Conservation (phyloP, 2,329 filamentous ascomycete genomes). For the Calonectria crousiana region DNA sequence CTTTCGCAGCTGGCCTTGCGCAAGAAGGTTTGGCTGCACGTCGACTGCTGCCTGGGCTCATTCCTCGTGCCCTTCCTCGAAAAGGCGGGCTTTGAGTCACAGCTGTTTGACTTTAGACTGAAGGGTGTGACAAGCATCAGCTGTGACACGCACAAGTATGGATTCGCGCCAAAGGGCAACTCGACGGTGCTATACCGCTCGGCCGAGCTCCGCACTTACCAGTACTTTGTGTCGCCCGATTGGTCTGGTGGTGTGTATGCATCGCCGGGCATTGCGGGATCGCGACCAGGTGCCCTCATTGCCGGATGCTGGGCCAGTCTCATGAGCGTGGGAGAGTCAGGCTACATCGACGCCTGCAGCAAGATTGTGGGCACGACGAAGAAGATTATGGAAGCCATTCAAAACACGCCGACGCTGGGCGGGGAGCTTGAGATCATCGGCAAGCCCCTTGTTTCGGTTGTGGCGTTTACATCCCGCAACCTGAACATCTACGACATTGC, state of each 20-base stretch:
- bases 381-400: constrained; percentile 82
- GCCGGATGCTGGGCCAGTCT: constrained; percentile 95
- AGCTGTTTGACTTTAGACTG: constrained; percentile 92
- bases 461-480: constrained; percentile 87
- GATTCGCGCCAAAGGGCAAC: constrained; percentile 98
- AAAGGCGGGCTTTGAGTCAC: constrained; percentile 90
- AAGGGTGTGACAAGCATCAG: constrained; percentile 95
- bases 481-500: constrained; percentile 95
- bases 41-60: constrained; percentile 97
- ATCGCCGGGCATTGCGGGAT: constrained; percentile 91
- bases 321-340: constrained; percentile 87
- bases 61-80: constrained; percentile 94
- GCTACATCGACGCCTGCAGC: constrained; percentile 88
- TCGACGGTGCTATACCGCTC: constrained; percentile 92
- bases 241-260: constrained; percentile 98
- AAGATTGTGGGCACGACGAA: constrained; percentile 90
- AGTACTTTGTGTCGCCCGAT: constrained; percentile 96
- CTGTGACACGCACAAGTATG: constrained; percentile 99
- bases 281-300: constrained; percentile 91
- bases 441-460: constrained; percentile 87
- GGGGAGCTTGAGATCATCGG: constrained; percentile 85
- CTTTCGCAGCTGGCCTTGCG: constrained; percentile 86
- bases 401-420: constrained; percentile 74
- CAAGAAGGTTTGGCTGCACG: constrained; percentile 88
- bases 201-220: constrained; percentile 81